A percentile compares a stretch with the other conserved stretches of the same genome.
Evolutionary conservation across 345 rosid genomes (phyloP).

Genomic region (Isatis tinctoria): DNA sequence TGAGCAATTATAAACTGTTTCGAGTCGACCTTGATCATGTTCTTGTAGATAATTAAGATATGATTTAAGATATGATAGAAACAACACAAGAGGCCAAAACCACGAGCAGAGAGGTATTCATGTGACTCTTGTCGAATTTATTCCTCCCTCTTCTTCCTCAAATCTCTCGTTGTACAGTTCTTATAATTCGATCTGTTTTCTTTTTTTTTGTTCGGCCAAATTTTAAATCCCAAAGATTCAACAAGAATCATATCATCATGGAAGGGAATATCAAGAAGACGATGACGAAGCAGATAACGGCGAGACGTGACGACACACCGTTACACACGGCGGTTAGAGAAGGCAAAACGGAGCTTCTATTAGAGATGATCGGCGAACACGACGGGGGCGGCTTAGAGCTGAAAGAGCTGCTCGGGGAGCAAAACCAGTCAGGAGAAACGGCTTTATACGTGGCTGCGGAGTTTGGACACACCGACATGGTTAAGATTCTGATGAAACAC

Average conservation of each 20-base stretch:
- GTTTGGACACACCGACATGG: slow-evolving; percentile 55
- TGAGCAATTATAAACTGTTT: background rate
- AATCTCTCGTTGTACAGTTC: background rate
- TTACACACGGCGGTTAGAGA: slow-evolving; percentile 64
- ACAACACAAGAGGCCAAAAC: slow-evolving; percentile 23
- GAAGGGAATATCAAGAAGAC: slow-evolving; percentile 35
- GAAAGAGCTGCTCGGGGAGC: slow-evolving; percentile 51
- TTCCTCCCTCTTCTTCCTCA: background rate
- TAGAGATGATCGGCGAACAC: slow-evolving; percentile 45
- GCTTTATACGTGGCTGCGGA: slow-evolving; percentile 84
- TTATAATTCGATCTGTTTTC: slow-evolving; percentile 10
- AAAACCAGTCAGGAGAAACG: slow-evolving; percentile 84
- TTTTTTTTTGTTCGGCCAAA: background rate
- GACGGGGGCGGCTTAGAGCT: slow-evolving; percentile 38
- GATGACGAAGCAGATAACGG: slow-evolving; percentile 68
- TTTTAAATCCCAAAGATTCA: background rate
- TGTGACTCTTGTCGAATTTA: slow-evolving; percentile 23
- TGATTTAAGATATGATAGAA: slow-evolving; percentile 2
- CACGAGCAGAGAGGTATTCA: slow-evolving; percentile 14
- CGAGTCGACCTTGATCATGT: background rate
- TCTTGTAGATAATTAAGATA: background rate
- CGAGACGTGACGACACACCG: slow-evolving; percentile 69
- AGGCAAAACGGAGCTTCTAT: slow-evolving; percentile 44
- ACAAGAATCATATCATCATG: slow-evolving; percentile 5
- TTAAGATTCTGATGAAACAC: slow-evolving; percentile 55